These are phyloP conservation scores for Boletellus deceptivus DNA, from an alignment of 1,284 basidiomycete genomes.

Conservation along the genomic window DNA sequence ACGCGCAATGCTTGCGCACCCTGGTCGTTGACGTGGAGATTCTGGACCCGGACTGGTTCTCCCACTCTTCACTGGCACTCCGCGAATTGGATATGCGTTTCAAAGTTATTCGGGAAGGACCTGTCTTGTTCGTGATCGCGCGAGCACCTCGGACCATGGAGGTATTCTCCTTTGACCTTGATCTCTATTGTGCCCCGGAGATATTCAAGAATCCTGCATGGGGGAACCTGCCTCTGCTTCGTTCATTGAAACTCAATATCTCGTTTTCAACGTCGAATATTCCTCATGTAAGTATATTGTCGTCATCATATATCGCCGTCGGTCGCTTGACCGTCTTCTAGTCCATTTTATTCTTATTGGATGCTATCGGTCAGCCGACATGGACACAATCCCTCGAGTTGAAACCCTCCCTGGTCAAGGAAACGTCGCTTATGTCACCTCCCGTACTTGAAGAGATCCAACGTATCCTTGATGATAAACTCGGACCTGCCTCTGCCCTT, in stretches of 20 bases:
- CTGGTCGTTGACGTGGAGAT: not conserved
- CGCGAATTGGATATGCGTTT: not conserved
- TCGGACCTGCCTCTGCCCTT: not conserved
- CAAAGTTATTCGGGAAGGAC: too few species aligned
- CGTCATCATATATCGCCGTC: not conserved
- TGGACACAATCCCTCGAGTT: not conserved
- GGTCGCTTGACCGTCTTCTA: constrained; percentile 1
- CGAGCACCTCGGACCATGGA: not conserved
- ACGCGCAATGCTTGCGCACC: constrained; percentile 1
- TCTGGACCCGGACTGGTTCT: not conserved
- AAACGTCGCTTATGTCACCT: too few species aligned
- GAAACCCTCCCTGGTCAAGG: too few species aligned
- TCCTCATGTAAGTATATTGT: not conserved
- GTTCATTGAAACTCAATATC: constrained; percentile 5
- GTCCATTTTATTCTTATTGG: not conserved
- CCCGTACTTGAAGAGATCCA: not conserved
- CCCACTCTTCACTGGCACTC: not conserved
- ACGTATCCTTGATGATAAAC: not conserved
- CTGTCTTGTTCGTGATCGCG: not conserved
- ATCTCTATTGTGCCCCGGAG: not conserved
- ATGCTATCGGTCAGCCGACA: not conserved
- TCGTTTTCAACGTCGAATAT: rapidly evolving
- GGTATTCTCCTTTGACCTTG: not conserved
- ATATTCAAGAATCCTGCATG: constrained; percentile 1
- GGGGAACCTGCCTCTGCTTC: constrained; percentile 6